Base-by-base conservation (phyloP, 805 yeast species). In the Suhomyces xylopsoci region DNA sequence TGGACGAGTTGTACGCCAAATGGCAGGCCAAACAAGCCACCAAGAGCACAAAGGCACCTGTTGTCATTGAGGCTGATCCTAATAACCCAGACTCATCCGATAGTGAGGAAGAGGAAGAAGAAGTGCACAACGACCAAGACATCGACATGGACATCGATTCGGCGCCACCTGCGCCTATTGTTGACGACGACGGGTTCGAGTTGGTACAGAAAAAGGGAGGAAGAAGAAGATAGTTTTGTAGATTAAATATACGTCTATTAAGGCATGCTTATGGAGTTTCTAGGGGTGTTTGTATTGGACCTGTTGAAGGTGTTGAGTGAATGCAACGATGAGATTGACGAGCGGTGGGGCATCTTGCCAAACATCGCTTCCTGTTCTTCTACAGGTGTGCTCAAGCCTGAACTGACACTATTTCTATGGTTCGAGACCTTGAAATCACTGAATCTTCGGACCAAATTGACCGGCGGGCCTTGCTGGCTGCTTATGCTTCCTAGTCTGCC, bases 111-210 rank as follows among this genome's bases (percentile, higher is more conserved):
- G 79, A 70, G 4, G 78, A 69, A 3, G 82, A 74, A 0, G 84
- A 77, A 5, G 81, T 71, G 1, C 68, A 67, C 6, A 63, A 59
- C 1, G 76, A 63, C 43, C 78, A 69, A 5, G 73, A 59, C 43
- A 67, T 62, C 28, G 60, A 56, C 8, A 70, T 73, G 74, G 73
- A 71, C 14, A 59, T 68, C 2, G 71, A 69, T 45, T 28, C 32
- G n/a, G 64, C 63, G 34, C 69, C 69, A 17, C 55, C 55, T 17
- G 88, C 79, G 9, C 96, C 96, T 1, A 65, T 87, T 8, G 79
- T 93, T 7, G 98, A 93, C 65, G 98, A 93, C 32, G 98, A 93
- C 65, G 99, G 98, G 1, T 93, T 93, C 64, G 94, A 91, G 61
- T 70, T 90, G 55, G 97, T 93, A 3, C 90, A 85, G 62, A 85